Evolutionary conservation across 1,284 basidiomycete species (phyloP).

Genomic region (Ustilago bromivora): DNA sequence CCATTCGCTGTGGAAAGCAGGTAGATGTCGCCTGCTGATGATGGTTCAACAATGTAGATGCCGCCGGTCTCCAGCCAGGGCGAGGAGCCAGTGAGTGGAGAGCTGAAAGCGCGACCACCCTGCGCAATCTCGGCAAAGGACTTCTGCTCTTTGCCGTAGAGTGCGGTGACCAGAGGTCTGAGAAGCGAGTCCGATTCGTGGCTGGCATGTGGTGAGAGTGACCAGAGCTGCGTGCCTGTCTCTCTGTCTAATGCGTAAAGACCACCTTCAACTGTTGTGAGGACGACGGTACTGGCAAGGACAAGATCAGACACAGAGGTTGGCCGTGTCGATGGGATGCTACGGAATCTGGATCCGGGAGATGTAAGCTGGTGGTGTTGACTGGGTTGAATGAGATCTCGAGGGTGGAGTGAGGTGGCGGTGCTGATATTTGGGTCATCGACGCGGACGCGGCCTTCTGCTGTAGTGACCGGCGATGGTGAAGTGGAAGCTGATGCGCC

Average conservation of each 20-base stretch:
- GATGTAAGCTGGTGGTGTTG: conserved; percentile 24
- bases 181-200: conserved; percentile 50
- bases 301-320: conserved; percentile 72
- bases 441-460: conserved; percentile 3
- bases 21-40: conserved; percentile 85
- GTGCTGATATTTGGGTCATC: conserved; percentile 27
- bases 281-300: conserved; percentile 81
- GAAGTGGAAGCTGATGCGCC: conserved; percentile 12
- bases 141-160: conserved; percentile 56
- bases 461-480: conserved; percentile 2
- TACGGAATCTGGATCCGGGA: conserved; percentile 34
- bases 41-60: conserved; percentile 89
- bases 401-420: conserved; percentile 14
- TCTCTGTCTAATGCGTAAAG: conserved; percentile 87
- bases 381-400: conserved; percentile 27
- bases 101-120: conserved; percentile 34
- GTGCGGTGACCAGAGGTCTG: conserved; percentile 58
- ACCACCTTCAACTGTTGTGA: conserved; percentile 89
- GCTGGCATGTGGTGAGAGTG: conserved; percentile 42
- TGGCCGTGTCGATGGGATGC: conserved; percentile 29
- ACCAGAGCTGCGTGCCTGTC: conserved; percentile 73
- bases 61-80: conserved; percentile 76
- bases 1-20: conserved; percentile 74
- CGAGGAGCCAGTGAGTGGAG: conserved; percentile 37
- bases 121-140: conserved; percentile 60